A percentile compares a stretch with the other conserved stretches of the same genome.
These are phyloP conservation scores for Sphagnum fallax DNA, from an alignment of 228 moss, liverwort and hornwort species.

Conservation along the genomic window DNA sequence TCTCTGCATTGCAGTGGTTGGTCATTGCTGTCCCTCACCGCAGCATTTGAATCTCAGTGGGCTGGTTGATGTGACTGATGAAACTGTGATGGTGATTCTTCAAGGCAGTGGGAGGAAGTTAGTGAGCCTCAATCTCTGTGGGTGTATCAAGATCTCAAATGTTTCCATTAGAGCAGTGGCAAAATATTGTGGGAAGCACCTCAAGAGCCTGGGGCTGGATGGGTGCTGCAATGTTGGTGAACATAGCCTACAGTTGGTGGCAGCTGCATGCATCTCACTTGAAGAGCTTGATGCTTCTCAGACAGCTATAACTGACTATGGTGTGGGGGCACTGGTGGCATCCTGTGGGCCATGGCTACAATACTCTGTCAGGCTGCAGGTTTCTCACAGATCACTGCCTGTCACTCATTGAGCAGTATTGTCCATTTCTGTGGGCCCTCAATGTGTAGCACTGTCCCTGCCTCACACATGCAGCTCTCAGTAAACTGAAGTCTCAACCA, in stretches of 20 bases:
- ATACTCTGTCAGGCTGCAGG: slow-evolving; percentile 48
- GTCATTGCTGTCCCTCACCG: slow-evolving; percentile 50
- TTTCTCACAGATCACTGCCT: slow-evolving; percentile 52
- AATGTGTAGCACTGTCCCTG: slow-evolving; percentile 66
- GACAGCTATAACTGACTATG: slow-evolving; percentile 55
- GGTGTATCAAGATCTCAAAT: slow-evolving; percentile 57
- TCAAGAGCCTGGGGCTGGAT: slow-evolving; percentile 47
- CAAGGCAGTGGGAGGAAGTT: slow-evolving; percentile 38
- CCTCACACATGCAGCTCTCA: slow-evolving; percentile 43
- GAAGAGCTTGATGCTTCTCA: slow-evolving; percentile 57
- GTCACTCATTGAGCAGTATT: slow-evolving; percentile 41
- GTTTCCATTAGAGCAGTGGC: slow-evolving; percentile 49
- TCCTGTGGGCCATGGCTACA: slow-evolving; percentile 43
- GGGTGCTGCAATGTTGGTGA: slow-evolving; percentile 60
- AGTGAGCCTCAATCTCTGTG: slow-evolving; percentile 47
- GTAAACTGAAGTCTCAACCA: slow-evolving; percentile 45
- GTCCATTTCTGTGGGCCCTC: slow-evolving; percentile 44
- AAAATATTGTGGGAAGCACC: slow-evolving; percentile 28
- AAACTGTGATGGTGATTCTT: slow-evolving; percentile 38
- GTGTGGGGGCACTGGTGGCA: slow-evolving; percentile 35
- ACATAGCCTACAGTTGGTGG: slow-evolving; percentile 38
- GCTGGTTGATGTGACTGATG: slow-evolving; percentile 42
- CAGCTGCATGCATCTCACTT: slow-evolving; percentile 34
- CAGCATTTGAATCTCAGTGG: slow-evolving; percentile 59
- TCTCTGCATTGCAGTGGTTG: slow-evolving; percentile 38